Evolutionary conservation across 108 stramenopile species (phyloP).

Genomic region (Cyclotella kingstonii): DNA sequence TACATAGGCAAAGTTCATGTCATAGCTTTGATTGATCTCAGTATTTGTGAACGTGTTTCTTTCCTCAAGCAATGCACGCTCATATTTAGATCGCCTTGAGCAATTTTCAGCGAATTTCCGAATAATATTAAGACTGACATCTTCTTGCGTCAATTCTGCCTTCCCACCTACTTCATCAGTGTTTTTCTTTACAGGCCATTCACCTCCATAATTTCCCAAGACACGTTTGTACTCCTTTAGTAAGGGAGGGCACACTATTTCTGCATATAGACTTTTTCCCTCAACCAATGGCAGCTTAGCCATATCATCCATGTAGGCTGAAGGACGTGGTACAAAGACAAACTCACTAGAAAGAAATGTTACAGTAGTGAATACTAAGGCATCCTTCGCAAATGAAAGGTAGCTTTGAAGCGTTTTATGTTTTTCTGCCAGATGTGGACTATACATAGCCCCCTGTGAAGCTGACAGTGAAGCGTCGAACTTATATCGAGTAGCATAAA

Average conservation of each 20-base stretch:
- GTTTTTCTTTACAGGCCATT: constrained; percentile 29
- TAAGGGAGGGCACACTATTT: constrained; percentile 45
- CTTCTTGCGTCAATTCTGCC: constrained; percentile 33
- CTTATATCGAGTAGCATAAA: neutral
- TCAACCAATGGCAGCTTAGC: constrained; percentile 37
- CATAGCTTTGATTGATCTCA: neutral
- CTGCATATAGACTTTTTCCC: constrained; percentile 41
- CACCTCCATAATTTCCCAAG: constrained; percentile 27
- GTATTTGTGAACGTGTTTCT: constrained; percentile 14
- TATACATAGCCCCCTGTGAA: neutral
- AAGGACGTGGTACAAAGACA: constrained; percentile 40
- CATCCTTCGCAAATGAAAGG: constrained; percentile 16
- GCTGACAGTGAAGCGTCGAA: constrained; percentile 17
- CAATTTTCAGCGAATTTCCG: constrained; percentile 39
- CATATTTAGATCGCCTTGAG: constrained; percentile 35
- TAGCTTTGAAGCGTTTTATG: constrained; percentile 16
- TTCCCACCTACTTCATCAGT: neutral
- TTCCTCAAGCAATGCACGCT: constrained; percentile 36
- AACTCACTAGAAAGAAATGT: constrained; percentile 30
- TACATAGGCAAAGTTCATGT: constrained; percentile 7
- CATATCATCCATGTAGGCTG: constrained; percentile 44
- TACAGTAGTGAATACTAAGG: constrained; percentile 18
- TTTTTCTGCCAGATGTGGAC: neutral
- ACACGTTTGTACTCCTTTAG: constrained; percentile 34
- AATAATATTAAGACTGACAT: constrained; percentile 39